A percentile compares a stretch with the other conserved stretches of the same genome.
Evolutionary conservation across 192 early-diverging fungal genomes (phyloP).

Genomic region (Linnemannia exigua): DNA sequence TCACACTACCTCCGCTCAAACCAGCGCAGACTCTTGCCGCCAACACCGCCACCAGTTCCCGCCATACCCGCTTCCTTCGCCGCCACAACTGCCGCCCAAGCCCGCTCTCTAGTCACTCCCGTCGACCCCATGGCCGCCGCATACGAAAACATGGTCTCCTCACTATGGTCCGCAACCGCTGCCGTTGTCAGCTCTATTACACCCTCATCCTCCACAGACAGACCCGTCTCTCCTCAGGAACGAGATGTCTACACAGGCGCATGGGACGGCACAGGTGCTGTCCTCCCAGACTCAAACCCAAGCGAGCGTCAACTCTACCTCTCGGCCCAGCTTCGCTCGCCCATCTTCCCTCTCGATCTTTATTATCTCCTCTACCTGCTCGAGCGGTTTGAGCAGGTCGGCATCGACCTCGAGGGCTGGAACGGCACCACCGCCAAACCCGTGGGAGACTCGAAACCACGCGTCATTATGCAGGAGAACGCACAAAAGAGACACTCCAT

Average conservation of each 20-base stretch:
- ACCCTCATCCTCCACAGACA: background rate
- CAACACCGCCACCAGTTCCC: constrained; percentile 22
- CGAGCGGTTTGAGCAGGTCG: constrained; percentile 49
- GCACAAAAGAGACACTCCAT: constrained; percentile 4
- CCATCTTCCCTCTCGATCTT: constrained; percentile 49
- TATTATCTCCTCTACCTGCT: constrained; percentile 57
- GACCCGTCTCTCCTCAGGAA: background rate
- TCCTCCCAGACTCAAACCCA: constrained; percentile 28
- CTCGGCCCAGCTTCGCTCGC: constrained; percentile 33
- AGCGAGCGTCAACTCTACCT: constrained; percentile 31
- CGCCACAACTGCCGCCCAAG: constrained; percentile 37
- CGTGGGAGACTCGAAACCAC: constrained; percentile 37
- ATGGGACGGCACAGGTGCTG: constrained; percentile 38
- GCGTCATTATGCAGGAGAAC: constrained; percentile 20
- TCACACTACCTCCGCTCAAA: constrained; percentile 68
- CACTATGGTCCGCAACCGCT: constrained; percentile 42
- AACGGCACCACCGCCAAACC: constrained; percentile 22
- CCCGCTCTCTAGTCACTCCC: constrained; percentile 45
- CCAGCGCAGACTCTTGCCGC: constrained; percentile 54
- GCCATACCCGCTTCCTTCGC: constrained; percentile 22
- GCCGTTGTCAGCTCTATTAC: constrained; percentile 36
- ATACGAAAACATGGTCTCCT: constrained; percentile 44
- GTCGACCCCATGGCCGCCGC: constrained; percentile 53
- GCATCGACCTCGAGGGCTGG: constrained; percentile 52
- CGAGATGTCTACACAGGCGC: constrained; percentile 19